Evolutionary conservation across 768 basidiomycete genomes (phyloP), one percentile per base, ranked within the genome.

Genomic region (Pleurotus djamor): DNA sequence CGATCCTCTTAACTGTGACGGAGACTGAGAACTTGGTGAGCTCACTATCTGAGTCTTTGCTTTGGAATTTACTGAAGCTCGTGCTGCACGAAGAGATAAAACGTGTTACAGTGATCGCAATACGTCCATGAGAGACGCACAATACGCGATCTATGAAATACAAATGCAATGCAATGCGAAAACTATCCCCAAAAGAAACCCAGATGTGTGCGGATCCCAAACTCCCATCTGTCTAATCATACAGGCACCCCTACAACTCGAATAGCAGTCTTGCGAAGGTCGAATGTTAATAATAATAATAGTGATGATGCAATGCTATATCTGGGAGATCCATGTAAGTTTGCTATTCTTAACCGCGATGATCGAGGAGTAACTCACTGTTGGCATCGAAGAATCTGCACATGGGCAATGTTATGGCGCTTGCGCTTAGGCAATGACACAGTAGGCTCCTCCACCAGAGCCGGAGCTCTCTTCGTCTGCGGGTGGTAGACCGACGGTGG

Each of bases 231-330:
- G 28, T 44, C n/a, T 17, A 34, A 17, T 44, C 38, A 8, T 56
- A 56, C 54, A 56, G 34, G 17, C 54, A 56, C 54, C 54, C 54
- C 54, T 56, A 14, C 54, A 56, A 56, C 54, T 33, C 54, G 36
- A 38, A 52, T 12, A 10, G 28, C 37, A 44, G 33, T 56, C 37
- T 16, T 56, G 37, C 41, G 54, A 56, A 56, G 54, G 54, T 56
- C 54, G 54, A 56, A 56, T 56, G 45, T n/a, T 17, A 56, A 56
- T 43, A 56, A 56, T 56, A 56, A 56, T 56, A 56, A 54, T 54
- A 54, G 21, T 28, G 21, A 17, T 8, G 54, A 56, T 56, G 54
- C 54, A 56, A 56, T 56, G 28, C 54, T 56, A 44, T 14, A 36
- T 16, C n/a, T 8, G 28, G 28, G 32, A 16, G 21, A 28, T 28